Percentiles rank a stretch among this genome's conserved stretches.
phyloP scores from a whole-genome alignment of 306 rosid species.

The Fagus crenata region DNA sequence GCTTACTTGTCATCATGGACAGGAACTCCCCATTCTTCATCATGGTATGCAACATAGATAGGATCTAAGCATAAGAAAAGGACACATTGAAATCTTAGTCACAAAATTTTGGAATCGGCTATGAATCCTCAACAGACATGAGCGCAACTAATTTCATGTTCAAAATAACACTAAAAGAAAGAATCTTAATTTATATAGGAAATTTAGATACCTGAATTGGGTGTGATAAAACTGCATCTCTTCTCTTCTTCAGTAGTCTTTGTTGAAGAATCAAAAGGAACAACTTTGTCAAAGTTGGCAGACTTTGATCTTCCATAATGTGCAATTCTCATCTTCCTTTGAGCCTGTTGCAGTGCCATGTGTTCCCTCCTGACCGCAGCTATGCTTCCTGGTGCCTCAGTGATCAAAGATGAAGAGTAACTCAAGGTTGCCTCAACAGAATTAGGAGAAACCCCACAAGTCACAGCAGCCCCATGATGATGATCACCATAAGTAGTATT shows the following conservation, averaged over 20 bases:
- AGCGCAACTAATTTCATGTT: too few species aligned
- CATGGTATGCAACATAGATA: slow-evolving; percentile 94
- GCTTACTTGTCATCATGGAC: slow-evolving; percentile 95
- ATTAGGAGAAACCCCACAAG: slow-evolving; percentile 22
- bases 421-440: slow-evolving; percentile 59
- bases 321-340: slow-evolving; percentile 85
- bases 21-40: slow-evolving; percentile 99
- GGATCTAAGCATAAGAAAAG: slow-evolving; percentile 63
- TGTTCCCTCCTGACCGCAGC: slow-evolving; percentile 95
- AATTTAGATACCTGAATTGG: slow-evolving; percentile 64
- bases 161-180: background rate
- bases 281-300: slow-evolving; percentile 68
- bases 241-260: slow-evolving; percentile 60
- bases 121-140: too few species aligned
- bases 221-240: slow-evolving; percentile 90
- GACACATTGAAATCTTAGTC: background rate
- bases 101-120: too few species aligned
- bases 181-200: background rate
- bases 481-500: slow-evolving; percentile 6
- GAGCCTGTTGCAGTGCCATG: slow-evolving; percentile 84
- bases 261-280: slow-evolving; percentile 50
- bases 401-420: slow-evolving; percentile 75
- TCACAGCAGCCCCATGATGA: slow-evolving; percentile 23
- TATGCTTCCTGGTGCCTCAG: slow-evolving; percentile 91
- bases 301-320: slow-evolving; percentile 99